Conservation (phyloP, 345 rosid genomes). For the Populus alba region DNA sequence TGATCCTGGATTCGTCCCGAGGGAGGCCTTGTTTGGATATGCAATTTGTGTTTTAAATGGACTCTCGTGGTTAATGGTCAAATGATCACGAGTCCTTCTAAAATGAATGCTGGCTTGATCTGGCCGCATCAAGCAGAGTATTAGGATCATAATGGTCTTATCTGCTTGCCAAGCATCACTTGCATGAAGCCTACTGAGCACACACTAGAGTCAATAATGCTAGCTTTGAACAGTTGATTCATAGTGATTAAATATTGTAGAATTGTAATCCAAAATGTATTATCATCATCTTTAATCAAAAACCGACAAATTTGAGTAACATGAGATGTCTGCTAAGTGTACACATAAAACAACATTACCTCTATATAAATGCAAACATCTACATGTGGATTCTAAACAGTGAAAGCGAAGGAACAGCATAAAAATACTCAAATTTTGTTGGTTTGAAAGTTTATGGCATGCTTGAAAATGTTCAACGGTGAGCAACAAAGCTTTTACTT, state of each 20-base stretch:
- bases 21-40: neutral
- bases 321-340: slow-evolving; percentile 47
- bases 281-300: slow-evolving; percentile 24
- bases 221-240: neutral
- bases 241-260: neutral
- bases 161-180: slow-evolving; percentile 21
- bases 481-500: slow-evolving; percentile 34
- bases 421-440: neutral
- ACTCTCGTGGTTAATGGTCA: neutral
- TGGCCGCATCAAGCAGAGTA: slow-evolving; percentile 16
- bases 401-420: slow-evolving; percentile 9
- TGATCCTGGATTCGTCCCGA: neutral
- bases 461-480: slow-evolving; percentile 45
- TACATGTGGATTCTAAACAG: slow-evolving; percentile 29
- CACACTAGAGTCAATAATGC: slow-evolving; percentile 9
- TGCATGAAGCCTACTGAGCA: neutral
- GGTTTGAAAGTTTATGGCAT: slow-evolving; percentile 27
- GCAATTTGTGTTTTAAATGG: neutral
- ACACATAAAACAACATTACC: slow-evolving; percentile 25
- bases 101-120: neutral
- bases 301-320: slow-evolving; percentile 55
- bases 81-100: neutral
- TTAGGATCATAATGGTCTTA: slow-evolving; percentile 20
- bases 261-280: neutral
- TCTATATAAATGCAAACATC: slow-evolving; percentile 35